Percentiles rank a stretch among this genome's conserved stretches.
Evolutionary conservation across 2,329 filamentous ascomycete species (phyloP).

Genomic region (Xylariales sp.): DNA sequence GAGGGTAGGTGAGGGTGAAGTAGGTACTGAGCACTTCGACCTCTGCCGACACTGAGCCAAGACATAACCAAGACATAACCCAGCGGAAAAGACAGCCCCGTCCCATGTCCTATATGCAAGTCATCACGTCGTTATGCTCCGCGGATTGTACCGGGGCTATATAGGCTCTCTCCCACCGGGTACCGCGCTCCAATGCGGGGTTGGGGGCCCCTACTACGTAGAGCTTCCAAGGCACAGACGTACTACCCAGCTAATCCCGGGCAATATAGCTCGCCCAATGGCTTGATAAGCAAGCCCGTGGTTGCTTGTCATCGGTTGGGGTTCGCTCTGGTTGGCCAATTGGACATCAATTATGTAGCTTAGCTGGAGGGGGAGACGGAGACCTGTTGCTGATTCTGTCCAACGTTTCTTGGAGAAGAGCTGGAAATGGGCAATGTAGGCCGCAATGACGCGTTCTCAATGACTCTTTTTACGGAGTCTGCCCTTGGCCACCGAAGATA

Average conservation of each 20-base stretch:
- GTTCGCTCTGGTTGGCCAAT: slow-evolving; percentile 29
- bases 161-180: slow-evolving; percentile 5
- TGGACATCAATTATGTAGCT: slow-evolving; percentile 7
- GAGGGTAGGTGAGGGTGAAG: not conserved
- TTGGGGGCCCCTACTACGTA: not conserved
- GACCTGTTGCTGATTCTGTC: slow-evolving; percentile 14
- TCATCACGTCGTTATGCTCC: slow-evolving; percentile 16
- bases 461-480: not conserved
- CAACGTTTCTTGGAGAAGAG: slow-evolving; percentile 10
- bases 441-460: not conserved
- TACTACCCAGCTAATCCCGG: slow-evolving; percentile 2
- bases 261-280: slow-evolving; percentile 22
- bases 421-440: slow-evolving; percentile 3
- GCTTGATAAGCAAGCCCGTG: slow-evolving; percentile 26
- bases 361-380: slow-evolving; percentile 24
- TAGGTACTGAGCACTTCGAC: not conserved
- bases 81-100: slow-evolving; percentile 22
- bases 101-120: slow-evolving; percentile 17
- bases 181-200: slow-evolving; percentile 29
- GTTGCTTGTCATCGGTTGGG: not conserved
- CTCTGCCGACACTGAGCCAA: slow-evolving; percentile 33
- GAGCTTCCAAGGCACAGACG: not conserved
- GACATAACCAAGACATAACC: slow-evolving; percentile 28
- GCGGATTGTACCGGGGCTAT: slow-evolving; percentile 1
- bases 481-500: not conserved